Evolutionary conservation across 306 rosid species (phyloP).

Genomic region (Vigna hirtella): DNA sequence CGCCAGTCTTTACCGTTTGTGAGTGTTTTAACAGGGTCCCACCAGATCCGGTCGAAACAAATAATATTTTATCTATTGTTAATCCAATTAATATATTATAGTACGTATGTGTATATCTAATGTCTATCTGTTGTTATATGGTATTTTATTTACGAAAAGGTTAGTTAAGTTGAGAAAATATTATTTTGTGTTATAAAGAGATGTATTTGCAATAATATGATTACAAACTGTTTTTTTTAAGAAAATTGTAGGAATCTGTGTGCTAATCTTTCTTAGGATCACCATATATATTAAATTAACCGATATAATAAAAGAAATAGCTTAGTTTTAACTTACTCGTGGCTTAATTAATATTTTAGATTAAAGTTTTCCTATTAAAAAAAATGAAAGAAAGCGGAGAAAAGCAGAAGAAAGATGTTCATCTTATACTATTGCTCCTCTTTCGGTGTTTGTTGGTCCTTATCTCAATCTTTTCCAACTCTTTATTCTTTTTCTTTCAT

Average conservation of each 20-base stretch:
- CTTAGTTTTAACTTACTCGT: background rate
- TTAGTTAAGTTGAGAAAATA: no score
- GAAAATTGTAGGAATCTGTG: background rate
- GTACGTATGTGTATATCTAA: no score
- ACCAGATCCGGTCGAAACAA: no score
- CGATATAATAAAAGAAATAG: background rate
- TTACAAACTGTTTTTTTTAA: background rate
- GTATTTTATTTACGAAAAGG: no score
- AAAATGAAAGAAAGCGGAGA: background rate
- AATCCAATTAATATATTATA: no score
- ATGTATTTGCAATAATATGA: no score
- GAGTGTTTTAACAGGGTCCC: no score
- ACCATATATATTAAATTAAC: background rate
- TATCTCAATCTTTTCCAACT: slow-evolving; percentile 1
- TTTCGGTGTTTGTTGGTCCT: background rate
- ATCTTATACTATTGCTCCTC: background rate
- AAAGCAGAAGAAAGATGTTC: background rate
- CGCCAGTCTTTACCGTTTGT: no score
- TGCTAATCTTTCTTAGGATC: background rate
- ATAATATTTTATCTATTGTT: no score
- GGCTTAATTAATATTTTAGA: background rate
- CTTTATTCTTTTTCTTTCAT: background rate
- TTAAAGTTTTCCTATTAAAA: background rate
- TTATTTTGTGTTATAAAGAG: no score
- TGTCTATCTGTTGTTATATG: no score